Base-by-base conservation (phyloP, 2,329 filamentous ascomycete genomes). In the Apiospora phragmitis region DNA sequence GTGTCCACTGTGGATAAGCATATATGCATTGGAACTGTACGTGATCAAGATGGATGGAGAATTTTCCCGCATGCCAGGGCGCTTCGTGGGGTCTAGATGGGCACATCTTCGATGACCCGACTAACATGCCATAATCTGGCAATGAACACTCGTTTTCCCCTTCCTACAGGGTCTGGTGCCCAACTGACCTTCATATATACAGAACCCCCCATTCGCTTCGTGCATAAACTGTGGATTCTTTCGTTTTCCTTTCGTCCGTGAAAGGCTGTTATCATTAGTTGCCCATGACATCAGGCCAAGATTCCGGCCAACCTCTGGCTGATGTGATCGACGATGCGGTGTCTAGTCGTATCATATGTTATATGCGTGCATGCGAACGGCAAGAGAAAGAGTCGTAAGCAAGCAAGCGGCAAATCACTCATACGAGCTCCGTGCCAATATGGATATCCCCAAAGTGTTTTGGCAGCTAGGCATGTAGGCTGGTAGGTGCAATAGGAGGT, bases 61-160 rank as follows among this genome's bases (percentile, higher is more conserved):
- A 16, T 59, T 35, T 21, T 55, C 49, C 51, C 51, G 51, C 51
- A 59, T 59, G 9, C 51, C 51, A 59, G 11, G 51, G 32, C 51
- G 26, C 35, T 59, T 59, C 51, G 51, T 18, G 51, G 29, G 51
- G 51, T 59, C 55, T 21, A 38, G 55, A 62, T 62, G 18, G 47
- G 29, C 32, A 38, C 32, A 35, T 62, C 55, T 35, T 14, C 18
- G 3, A 62, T 62, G 55, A 62, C 55, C 55, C 55, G 55, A 62
- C 32, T n/a, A 62, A 62, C 55, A 62, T 24, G 55, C 55, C 55
- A 62, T 38, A 62, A 62, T 62, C 55, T 62, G 55, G 21, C 55
- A 62, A 62, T 2, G 21, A 62, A 62, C 55, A 38, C 32, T 38
- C 55, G 32, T n/a, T 35, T 38, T 18, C 18, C 51, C 18, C 18